Evolutionary conservation across 2,329 filamentous ascomycete species (phyloP), one percentile per base, ranked within the genome.

Genomic region (Coniochaeta prunicola): DNA sequence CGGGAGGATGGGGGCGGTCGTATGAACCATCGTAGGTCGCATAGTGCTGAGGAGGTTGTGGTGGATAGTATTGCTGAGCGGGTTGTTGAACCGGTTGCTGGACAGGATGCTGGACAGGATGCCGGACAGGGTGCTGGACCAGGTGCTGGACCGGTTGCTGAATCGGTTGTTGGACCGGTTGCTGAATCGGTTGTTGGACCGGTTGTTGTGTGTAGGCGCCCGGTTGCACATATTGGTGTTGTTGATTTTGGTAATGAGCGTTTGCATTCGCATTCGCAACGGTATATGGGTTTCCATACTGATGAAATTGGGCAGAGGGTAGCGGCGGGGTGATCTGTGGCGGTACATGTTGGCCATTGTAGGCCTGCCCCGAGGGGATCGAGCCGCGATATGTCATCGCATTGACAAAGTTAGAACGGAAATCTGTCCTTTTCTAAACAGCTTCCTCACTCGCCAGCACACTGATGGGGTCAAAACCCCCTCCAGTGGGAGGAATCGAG

Each of bases 361-460:
- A 76, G 63, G 68, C 68, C 68, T 73, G 73, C 65, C 73, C 73
- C 62, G 73, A 68, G 66, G 74, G 73, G 70, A 74, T 68, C 63
- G 68, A 70, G 67, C 70, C 71, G 64, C 70, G 69, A 67, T 69
- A 73, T 65, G 68, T 74, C 71, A 77, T 74, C 63, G 65, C 71
- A 68, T 66, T 60, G 57, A 42, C 45, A 30, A 50, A 28, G 45
- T 28, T 26, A 26, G 30, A 10, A 21, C 17, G n/a, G 17, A 9
- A 26, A 28, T 50, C 45, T 10, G 28, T 50, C 21, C 6, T 13
- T 21, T 17, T 13, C 21, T 17, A 50, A 28, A 30, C 15, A 5
- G 17, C 24, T 26, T 50, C 45, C 45, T 50, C 45, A 50, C 30
- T 26, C 26, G 45, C 5, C 45, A 26, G 26, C 26, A 12, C 45